A percentile compares a stretch with the other conserved stretches of the same genome.
These are phyloP conservation scores for Micractinium conductrix DNA, from an alignment of 139 green algal species.

Conservation along the genomic window DNA sequence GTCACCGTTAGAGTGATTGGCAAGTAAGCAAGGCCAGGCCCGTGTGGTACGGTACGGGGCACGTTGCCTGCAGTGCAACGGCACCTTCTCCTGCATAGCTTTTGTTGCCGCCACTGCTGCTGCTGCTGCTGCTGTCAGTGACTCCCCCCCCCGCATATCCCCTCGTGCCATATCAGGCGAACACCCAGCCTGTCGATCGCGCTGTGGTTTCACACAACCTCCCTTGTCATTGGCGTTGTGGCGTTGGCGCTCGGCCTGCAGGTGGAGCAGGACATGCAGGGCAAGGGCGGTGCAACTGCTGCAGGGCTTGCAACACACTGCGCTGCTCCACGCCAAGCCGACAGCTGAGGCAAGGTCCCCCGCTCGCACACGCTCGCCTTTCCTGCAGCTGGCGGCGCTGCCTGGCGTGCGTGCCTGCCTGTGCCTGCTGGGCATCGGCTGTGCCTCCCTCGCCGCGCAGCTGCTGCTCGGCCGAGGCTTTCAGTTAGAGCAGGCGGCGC, in stretches of 20 bases:
- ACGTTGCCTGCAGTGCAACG: too few species aligned
- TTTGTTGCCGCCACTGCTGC: background rate
- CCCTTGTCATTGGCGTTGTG: background rate
- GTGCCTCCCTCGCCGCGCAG: slow-evolving; percentile 50
- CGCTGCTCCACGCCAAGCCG: too few species aligned
- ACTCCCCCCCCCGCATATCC: too few species aligned
- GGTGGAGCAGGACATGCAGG: too few species aligned
- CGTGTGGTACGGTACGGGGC: too few species aligned
- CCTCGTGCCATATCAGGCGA: background rate
- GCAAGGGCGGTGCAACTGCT: too few species aligned
- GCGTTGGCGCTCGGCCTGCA: slow-evolving; percentile 32
- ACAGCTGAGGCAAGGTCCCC: background rate
- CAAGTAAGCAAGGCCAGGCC: too few species aligned
- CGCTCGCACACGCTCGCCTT: background rate
- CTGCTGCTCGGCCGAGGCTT: slow-evolving; percentile 65
- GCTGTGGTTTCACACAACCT: slow-evolving; percentile 38
- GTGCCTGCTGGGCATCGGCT: slow-evolving; percentile 42
- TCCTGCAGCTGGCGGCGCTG: slow-evolving; percentile 9
- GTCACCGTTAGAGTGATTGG: slow-evolving; percentile 29
- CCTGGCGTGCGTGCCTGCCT: background rate
- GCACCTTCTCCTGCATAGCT: too few species aligned
- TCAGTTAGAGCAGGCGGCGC: slow-evolving; percentile 55
- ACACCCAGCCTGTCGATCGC: slow-evolving; percentile 39
- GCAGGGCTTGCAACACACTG: too few species aligned
- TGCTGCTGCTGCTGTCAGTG: background rate